Conservation (phyloP, 768 basidiomycete species). For the Mycena venus region DNA sequence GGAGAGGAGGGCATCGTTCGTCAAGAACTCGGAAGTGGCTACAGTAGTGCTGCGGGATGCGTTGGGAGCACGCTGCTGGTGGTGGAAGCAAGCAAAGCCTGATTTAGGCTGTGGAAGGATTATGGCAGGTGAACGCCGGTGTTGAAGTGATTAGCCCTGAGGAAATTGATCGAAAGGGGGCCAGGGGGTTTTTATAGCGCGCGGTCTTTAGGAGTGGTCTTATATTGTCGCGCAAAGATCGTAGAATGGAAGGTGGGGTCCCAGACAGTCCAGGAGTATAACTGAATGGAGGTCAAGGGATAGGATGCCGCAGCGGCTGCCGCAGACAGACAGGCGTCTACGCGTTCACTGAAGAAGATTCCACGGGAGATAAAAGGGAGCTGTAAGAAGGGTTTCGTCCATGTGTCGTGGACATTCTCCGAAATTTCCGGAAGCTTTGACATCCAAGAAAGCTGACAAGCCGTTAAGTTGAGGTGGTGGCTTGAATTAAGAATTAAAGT, state of each 20-base stretch:
- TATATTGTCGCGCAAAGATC: background rate
- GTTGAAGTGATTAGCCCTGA: constrained; percentile 6
- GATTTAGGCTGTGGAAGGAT: background rate
- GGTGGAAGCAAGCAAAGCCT: background rate
- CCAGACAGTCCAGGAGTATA: background rate
- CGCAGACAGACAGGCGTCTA: background rate
- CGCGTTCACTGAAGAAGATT: background rate
- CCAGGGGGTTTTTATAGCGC: background rate
- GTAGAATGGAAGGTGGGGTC: background rate
- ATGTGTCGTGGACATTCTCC: background rate
- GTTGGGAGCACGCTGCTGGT: background rate
- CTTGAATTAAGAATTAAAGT: background rate
- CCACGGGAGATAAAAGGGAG: background rate
- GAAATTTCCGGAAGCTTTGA: background rate
- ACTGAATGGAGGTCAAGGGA: background rate
- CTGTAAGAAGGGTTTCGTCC: background rate
- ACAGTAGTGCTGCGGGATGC: background rate
- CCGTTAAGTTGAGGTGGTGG: background rate
- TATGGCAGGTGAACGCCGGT: background rate
- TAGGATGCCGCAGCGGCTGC: background rate
- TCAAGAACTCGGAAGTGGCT: background rate
- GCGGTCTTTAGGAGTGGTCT: background rate
- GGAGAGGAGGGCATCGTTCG: background rate
- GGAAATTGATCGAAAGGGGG: constrained; percentile 3
- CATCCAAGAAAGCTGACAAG: background rate